Evolutionary conservation across 2,329 filamentous ascomycete genomes (phyloP), one percentile per base, ranked within the genome.

Genomic region (Teratosphaeria epicoccoides): DNA sequence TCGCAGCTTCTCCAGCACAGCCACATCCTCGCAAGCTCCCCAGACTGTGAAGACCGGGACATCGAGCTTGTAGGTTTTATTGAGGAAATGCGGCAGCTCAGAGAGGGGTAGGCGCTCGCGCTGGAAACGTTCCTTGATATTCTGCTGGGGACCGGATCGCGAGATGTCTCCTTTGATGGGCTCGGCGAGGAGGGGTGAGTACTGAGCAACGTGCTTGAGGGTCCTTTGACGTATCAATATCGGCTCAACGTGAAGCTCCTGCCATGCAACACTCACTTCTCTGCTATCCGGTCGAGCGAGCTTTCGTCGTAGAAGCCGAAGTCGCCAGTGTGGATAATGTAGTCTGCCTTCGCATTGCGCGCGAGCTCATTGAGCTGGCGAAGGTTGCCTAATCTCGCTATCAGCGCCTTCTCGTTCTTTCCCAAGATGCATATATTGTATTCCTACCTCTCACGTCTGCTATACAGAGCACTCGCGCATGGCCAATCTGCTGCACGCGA

Each of bases 301-400:
- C 85, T 88, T 64, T 95, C 87, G 71, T 98, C 93, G 75, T 98
- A 98, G 75, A 98, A 98, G 57, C 93, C 93, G 69, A 98, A 98
- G 71, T 98, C 93, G 70, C 93, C 93, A 20, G 93, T 98, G 59
- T 98, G 93, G 66, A 98, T 89, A 71, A 98, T 95, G 74, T 96
- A 89, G 73, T 96, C 89, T 63, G 93, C 93, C 68, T 87, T 87
- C 57, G 93, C 91, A 68, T 93, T 87, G 72, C 88, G 94, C 59
- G 93, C 93, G 56, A 98, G 84, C 56, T 97, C 90, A 74, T 98
- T 98, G 65, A 98, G 77, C 60, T 93, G 96, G 73, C 85, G 83
- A 61, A 98, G 77, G 71, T 97, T 96, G 71, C 93, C 93, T 98
- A 61, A 50, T 43, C 12, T 4, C 4, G 46, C 17, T 48, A 49